Evolutionary conservation across 768 basidiomycete genomes (phyloP), one percentile per base, ranked within the genome.

Genomic region (Bullera alba): DNA sequence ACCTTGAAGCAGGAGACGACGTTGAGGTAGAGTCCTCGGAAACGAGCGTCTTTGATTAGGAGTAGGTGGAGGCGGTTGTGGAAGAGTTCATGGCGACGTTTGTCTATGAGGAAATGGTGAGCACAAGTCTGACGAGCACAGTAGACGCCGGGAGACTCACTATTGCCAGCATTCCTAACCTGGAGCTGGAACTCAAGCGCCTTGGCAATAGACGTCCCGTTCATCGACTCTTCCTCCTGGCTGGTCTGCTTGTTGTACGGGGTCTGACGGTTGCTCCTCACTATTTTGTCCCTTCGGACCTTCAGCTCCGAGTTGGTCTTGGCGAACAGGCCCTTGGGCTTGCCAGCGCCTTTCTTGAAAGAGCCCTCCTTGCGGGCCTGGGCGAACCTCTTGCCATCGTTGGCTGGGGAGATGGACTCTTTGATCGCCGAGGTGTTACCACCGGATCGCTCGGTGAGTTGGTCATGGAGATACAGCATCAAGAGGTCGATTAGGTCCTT

Each of bases 401-500:
- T 29, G 5, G 48, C 39, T 2, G 63, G 60, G 15, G 54, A 54
- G 17, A 59, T 17, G 22, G 25, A 48, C 37, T 60, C 55, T 35
- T 62, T 51, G 23, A 60, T 27, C 8, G 61, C 61, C 2, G 50
- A 32, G 16, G 56, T 34, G 2, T 29, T 29, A 0, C 23, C 51
- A 0, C 22, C 45, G 44, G 48, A 48, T 0, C 55, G 34, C 26
- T 46, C 30, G 25, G 32, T 46, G 19, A 85, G 76, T 52, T 84
- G 74, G 50, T 77, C 79, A 15, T 76, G 66, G 1, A 80, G 75
- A 10, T 80, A 81, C 25, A 86, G 76, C 3, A 79, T 76, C 4
- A 86, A 74, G 42, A 86, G 80, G 45, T 84, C 82, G 46, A 84
- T 77, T 19, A 85, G 75, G 57, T 86, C 85, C 62, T 87, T 85